Base-by-base conservation (phyloP, 202 grass and related monocot species). In the Carex sylvatica region DNA sequence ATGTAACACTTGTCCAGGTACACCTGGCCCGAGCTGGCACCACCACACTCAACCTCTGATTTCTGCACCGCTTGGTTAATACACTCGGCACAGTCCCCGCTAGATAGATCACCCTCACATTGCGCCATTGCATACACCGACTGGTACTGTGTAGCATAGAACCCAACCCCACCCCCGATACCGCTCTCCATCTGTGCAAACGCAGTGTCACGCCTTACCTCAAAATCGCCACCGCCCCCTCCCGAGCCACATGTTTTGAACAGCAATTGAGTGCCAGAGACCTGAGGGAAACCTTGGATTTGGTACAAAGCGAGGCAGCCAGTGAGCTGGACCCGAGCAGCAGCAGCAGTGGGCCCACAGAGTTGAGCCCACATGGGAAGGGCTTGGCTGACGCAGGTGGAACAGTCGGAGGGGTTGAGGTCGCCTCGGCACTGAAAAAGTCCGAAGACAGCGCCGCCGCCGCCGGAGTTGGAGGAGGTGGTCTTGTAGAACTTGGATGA, bases 1-100 rank as follows among this genome's bases (percentile, higher is more conserved):
- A 99, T 95, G 89, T 99, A 99, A 91, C 93, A 99, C 86, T 99
- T 99, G 74, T 99, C 91, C 18, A 99, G 91, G 85, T 95, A 99
- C 30, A 99, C 93, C 87, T 99, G 96, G 18, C 96, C 96, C 15
- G 96, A 99, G 16, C 78, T 36, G 6, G 93, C 96, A 76, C 89
- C 96, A 52, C 96, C 96, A 85, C 96, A 99, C 89, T 96, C 96
- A 49, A 92, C 93, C 85, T 92, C 88, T 26, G 94, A 94, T 70
- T 92, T 94, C 85, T 99, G 96, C 68, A 96, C 91, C 13, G 96
- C 93, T 85, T 99, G 93, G 11, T 87, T 90, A 80, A 93, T 87
- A 85, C 93, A 99, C 60, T 91, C 84, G 20, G 82, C 52, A 83
- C 96, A 99, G 83, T 96, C 96, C 9, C 74, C 86, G 9, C 26